Evolutionary conservation across 306 rosid genomes (phyloP).

Genomic region (Castanospermum australe): DNA sequence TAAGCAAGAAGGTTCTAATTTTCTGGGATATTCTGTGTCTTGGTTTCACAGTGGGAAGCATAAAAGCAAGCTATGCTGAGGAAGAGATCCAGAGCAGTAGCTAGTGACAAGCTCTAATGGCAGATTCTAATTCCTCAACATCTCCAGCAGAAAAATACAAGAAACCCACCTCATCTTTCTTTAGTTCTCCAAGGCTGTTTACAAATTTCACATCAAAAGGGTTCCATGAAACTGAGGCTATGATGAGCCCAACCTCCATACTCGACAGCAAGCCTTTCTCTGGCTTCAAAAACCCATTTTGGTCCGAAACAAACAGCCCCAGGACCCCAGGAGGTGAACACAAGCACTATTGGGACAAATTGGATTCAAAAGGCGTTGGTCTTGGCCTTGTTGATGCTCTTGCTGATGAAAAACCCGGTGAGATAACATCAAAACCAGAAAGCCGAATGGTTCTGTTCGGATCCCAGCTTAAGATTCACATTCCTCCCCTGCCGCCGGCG

Average conservation of each 20-base stretch:
- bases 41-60: constrained; percentile 30
- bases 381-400: constrained; percentile 83
- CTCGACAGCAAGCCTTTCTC: constrained; percentile 66
- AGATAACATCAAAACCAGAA: constrained; percentile 37
- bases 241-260: constrained; percentile 80
- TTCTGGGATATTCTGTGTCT: background rate
- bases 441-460: constrained; percentile 73
- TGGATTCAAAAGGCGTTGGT: constrained; percentile 68
- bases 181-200: constrained; percentile 61
- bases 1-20: background rate
- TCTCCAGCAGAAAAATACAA: constrained; percentile 45
- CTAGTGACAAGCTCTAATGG: constrained; percentile 50
- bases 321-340: constrained; percentile 47
- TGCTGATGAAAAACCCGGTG: constrained; percentile 41
- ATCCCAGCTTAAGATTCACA: constrained; percentile 78
- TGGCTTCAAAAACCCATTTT: constrained; percentile 57
- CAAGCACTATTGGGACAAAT: constrained; percentile 55
- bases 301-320: constrained; percentile 54
- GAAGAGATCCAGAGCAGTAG: constrained; percentile 26
- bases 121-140: constrained; percentile 41
- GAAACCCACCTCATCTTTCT: constrained; percentile 48
- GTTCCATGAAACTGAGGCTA: constrained; percentile 56
- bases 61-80: constrained; percentile 28
- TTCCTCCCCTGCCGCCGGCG: constrained; percentile 42
- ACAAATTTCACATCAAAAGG: constrained; percentile 48